phyloP scores from a whole-genome alignment of 2,329 filamentous ascomycete species.

The Stromatinia cepivora region DNA sequence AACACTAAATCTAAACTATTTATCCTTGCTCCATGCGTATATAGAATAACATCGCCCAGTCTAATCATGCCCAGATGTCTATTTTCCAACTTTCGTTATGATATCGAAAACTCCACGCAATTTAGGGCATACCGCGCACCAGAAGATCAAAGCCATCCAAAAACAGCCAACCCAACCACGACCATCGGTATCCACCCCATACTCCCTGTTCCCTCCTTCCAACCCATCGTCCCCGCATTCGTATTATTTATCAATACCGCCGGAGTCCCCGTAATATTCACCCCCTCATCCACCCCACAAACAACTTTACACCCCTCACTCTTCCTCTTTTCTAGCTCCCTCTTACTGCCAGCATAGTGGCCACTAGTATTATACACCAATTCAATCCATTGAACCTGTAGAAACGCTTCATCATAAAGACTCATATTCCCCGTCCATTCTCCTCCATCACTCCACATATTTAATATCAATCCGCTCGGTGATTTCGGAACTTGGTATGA shows the following conservation, averaged over 20 bases:
- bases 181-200: conserved; percentile 15
- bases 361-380: conserved; percentile 38
- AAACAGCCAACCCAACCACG: neutral
- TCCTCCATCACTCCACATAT: conserved; percentile 41
- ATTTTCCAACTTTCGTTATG: neutral
- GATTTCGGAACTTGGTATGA: conserved; percentile 35
- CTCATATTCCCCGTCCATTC: conserved; percentile 40
- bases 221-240: conserved; percentile 6
- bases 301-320: conserved; percentile 35
- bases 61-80: neutral
- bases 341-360: conserved; percentile 26
- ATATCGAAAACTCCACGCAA: too few relatives aligned
- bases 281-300: conserved; percentile 36
- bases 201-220: conserved; percentile 12
- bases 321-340: conserved; percentile 29
- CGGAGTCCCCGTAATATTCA: conserved; percentile 35
- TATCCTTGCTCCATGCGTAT: neutral
- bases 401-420: conserved; percentile 33
- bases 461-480: conserved; percentile 36
- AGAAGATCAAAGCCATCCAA: conserved; percentile 11
- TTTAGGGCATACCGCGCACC: too few relatives aligned
- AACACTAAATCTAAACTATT: neutral
- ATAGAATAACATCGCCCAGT: neutral
- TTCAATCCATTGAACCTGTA: conserved; percentile 42
- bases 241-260: conserved; percentile 35